Evolutionary conservation across 176 grass and related monocot genomes (phyloP), one percentile per base, ranked within the genome.

Genomic region (Oryza coarctata): DNA sequence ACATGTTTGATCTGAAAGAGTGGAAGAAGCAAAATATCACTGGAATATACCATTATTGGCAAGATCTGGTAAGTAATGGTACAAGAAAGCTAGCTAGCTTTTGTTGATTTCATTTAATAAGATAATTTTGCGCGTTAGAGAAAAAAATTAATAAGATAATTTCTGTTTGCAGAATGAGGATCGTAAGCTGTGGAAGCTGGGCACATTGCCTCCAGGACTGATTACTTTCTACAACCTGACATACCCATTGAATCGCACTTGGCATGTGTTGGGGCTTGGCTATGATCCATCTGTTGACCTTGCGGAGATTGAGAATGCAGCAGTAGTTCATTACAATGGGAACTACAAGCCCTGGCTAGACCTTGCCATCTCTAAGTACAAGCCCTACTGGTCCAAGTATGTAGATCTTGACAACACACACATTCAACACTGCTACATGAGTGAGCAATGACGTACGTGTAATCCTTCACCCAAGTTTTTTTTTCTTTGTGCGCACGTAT

Each of bases 191-290:
- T 98, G 95, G 95, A 98, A 98, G 83, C 65, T 98, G 55, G 95
- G 95, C 28, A 88, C 95, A 22, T 65, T 98, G 69, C 95, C 95
- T 52, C 95, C 95, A 14, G 95, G 95, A 33, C 71, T 98, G 75
- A 98, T 98, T 71, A 95, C 95, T 68, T 98, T 98, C 71, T 98
- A 98, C 92, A 98, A 95, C 74, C 57, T 98, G 86, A 98, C 95
- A 68, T 95, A 86, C 57, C 86, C 90, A 3, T 82, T 98, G 50
- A 70, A 98, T 77, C 92, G 73, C 41, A 90, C 77, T 83, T 95
- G 95, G 92, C 95, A 98, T 80, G 95, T 95, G 23, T 82, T 98
- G 38, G 95, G 92, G 31, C 92, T 98, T 78, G 95, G 95, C 9
- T 98, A 98, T 70, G 92, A 98, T 91, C 95, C 92, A 31, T 87